Conservation (phyloP, 2,329 filamentous ascomycete species). For the Pleoardoris graminearum region DNA sequence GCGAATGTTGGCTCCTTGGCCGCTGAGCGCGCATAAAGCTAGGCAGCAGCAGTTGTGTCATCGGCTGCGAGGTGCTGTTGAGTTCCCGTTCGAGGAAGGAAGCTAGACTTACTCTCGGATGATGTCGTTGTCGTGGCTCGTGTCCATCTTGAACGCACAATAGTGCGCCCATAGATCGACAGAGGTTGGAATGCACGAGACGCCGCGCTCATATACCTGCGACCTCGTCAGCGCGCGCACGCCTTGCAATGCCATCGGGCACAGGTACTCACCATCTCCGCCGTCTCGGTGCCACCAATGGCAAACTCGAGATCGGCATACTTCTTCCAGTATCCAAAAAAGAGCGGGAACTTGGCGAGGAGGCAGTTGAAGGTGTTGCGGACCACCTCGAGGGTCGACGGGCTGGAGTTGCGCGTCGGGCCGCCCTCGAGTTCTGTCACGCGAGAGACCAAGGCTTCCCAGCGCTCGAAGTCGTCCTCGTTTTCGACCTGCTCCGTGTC, state of each 20-base stretch:
- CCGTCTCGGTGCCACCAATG: constrained; percentile 93
- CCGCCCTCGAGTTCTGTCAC: constrained; percentile 88
- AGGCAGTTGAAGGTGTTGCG: constrained; percentile 91
- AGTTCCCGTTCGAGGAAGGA: constrained; percentile 31
- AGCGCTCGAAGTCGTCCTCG: constrained; percentile 88
- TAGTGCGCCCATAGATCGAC: constrained; percentile 98
- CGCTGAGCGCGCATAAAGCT: constrained; percentile 23
- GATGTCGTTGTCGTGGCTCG: constrained; percentile 88
- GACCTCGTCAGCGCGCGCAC: constrained; percentile 11
- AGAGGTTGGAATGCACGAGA: constrained; percentile 88
- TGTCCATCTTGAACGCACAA: constrained; percentile 97
- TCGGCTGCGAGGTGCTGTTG: constrained; percentile 34
- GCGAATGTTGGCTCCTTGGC: constrained; percentile 25
- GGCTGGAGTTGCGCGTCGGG: constrained; percentile 94
- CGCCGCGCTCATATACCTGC: constrained; percentile 91
- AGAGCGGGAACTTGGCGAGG: constrained; percentile 88
- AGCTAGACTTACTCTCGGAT: constrained; percentile 95
- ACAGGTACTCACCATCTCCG: constrained; percentile 74
- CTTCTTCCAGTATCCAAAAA: constrained; percentile 99
- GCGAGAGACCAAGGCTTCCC: constrained; percentile 87
- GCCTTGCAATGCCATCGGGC: background rate
- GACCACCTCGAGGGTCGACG: constrained; percentile 84
- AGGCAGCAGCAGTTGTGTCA: constrained; percentile 18
- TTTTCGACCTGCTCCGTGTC: constrained; percentile 60
- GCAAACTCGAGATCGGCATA: constrained; percentile 98